A percentile compares a stretch with the other conserved stretches of the same genome.
Conservation (phyloP, 164 flowering plant species). For the Echeveria elegans region DNA sequence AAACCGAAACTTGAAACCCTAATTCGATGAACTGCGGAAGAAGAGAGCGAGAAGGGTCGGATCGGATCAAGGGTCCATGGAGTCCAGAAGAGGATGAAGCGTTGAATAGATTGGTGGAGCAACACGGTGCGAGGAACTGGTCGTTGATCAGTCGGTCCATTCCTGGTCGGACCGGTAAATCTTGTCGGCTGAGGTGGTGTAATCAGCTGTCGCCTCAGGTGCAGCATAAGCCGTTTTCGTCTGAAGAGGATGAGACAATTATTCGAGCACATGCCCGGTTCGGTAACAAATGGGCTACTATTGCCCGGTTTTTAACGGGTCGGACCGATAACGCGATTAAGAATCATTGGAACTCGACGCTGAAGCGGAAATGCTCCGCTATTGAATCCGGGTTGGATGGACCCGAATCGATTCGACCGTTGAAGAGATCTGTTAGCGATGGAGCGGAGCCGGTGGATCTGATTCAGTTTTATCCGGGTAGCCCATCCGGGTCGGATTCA, state of each 20-base stretch:
- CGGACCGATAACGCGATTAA: slow-evolving; percentile 13
- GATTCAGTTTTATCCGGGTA: slow-evolving; percentile 36
- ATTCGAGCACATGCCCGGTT: slow-evolving; percentile 3
- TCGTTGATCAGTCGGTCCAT: slow-evolving; percentile 9
- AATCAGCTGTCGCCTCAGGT: slow-evolving; percentile 14
- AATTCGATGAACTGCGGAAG: slow-evolving; percentile 10
- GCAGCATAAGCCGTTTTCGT: slow-evolving; percentile 6
- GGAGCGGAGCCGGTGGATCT: slow-evolving; percentile 18
- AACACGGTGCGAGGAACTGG: slow-evolving; percentile 11
- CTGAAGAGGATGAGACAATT: slow-evolving; percentile 9
- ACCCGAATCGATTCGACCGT: not conserved
- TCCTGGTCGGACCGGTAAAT: slow-evolving; percentile 12
- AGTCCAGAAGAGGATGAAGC: slow-evolving; percentile 12
- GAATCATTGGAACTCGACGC: slow-evolving; percentile 13
- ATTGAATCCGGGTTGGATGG: not conserved
- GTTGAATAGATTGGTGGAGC: slow-evolving; percentile 3
- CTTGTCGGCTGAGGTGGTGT: slow-evolving; percentile 13
- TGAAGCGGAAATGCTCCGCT: slow-evolving; percentile 10
- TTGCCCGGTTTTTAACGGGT: slow-evolving; percentile 11
- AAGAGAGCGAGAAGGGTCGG: not conserved
- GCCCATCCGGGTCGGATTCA: slow-evolving; percentile 50
- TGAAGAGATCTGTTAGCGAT: slow-evolving; percentile 4
- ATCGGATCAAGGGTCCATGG: slow-evolving; percentile 12
- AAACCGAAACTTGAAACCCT: not conserved
- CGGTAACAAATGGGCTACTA: slow-evolving; percentile 14